Percentiles rank a stretch among this genome's conserved stretches.
These are phyloP conservation scores for Tylopilus sp. DNA, from an alignment of 1,284 basidiomycete genomes.

Conservation along the genomic window DNA sequence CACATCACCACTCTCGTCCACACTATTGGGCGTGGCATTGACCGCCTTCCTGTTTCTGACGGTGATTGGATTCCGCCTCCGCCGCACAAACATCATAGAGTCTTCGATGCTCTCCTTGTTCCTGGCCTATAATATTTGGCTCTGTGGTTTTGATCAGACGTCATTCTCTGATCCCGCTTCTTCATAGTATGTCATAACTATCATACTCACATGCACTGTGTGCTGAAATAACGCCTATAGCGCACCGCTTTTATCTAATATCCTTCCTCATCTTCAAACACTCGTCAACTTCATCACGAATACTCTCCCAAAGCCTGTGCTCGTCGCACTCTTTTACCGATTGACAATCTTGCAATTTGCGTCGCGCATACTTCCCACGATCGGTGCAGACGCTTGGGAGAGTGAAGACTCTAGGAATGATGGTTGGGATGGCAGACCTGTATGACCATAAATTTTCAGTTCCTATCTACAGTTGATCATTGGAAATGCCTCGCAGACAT, in stretches of 20 bases:
- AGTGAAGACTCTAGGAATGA: slow-evolving; percentile 60
- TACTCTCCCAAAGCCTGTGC: slow-evolving; percentile 80
- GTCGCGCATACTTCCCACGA: slow-evolving; percentile 79
- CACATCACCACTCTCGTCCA: slow-evolving; percentile 79
- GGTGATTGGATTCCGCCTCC: slow-evolving; percentile 83
- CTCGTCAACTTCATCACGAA: slow-evolving; percentile 76
- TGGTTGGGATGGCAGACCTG: slow-evolving; percentile 72
- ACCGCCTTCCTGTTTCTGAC: slow-evolving; percentile 81
- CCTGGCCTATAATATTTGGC: slow-evolving; percentile 83
- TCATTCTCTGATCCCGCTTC: slow-evolving; percentile 68
- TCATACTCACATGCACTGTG: not conserved
- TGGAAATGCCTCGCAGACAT: slow-evolving; percentile 52
- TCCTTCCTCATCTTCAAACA: slow-evolving; percentile 76
- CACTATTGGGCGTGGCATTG: slow-evolving; percentile 74
- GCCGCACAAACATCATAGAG: slow-evolving; percentile 91
- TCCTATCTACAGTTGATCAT: slow-evolving; percentile 3
- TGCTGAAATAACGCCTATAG: slow-evolving; percentile 38
- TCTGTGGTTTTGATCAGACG: slow-evolving; percentile 73
- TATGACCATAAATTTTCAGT: slow-evolving; percentile 36
- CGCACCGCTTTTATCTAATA: slow-evolving; percentile 71
- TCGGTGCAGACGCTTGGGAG: slow-evolving; percentile 80
- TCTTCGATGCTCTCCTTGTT: slow-evolving; percentile 84
- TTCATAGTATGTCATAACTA: slow-evolving; percentile 59
- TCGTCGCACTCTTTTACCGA: slow-evolving; percentile 82
- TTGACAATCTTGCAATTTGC: slow-evolving; percentile 83